Base-by-base conservation (phyloP, 495 filamentous ascomycete species). In the Astrothelium macrocarpum region DNA sequence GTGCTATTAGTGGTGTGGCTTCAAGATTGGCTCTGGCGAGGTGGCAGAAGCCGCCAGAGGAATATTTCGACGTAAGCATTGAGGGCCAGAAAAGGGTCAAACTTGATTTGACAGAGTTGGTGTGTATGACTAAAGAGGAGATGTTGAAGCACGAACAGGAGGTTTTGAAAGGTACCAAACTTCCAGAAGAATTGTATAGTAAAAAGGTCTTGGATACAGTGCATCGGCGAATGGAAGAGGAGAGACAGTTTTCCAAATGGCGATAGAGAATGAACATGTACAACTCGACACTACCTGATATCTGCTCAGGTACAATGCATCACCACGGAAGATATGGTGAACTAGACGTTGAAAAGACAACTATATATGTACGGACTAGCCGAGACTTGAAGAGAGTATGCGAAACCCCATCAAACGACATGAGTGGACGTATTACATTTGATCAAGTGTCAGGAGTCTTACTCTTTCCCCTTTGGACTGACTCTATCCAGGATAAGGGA, bases 121-220 rank as follows among this genome's bases (percentile, higher is more conserved):
- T 97, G 3, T 89, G 89, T 68, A 91, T 99, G 91, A 97, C 95
- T 9, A 97, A 94, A 74, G 93, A 97, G 64, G 94, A 97, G 72
- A 87, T 85, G n/a, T 77, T 80, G 12, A 78, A 79, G 61, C 94
- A 98, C 71, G 89, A 93, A 71, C 85, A 84, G 66, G 83, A 90
- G 70, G 83, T 96, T 18, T 73, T 97, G n/a, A 84, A 80, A 65
- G 90, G 81, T 0, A 79, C 77, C 4, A 89, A 87, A 78, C 78
- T 59, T 16, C 80, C 80, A 11, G 86, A 90, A 71, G 86, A 93
- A 9, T 53, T 96, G 42, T 97, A 96, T 71, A 82, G 85, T 63
- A 71, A 68, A 28, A 79, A 81, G 23, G 82, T 87, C 0, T 69
- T 92, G 12, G 79, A 84, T 65, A 74, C 77, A 36, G 89, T 95